Evolutionary conservation across 257 asterid species (phyloP), one percentile per base, ranked within the genome.

Genomic region (Galeopsis tetrahit): DNA sequence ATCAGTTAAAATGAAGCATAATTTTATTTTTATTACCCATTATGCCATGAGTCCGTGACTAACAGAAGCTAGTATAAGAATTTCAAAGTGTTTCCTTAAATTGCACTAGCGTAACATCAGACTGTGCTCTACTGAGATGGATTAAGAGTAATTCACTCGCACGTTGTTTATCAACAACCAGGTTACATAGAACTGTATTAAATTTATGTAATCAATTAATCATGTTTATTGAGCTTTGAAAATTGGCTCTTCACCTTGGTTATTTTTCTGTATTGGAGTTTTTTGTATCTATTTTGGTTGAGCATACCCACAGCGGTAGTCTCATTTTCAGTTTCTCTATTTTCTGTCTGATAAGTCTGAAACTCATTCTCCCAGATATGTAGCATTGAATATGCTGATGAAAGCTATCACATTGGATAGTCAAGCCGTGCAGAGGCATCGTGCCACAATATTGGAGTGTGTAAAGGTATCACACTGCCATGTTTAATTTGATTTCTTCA

Each of bases 341-440:
- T 66, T 70, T 59, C 63, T 70, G 59, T 59, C 77, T 69, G 79
- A 74, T 67, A 56, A 77, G 70, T 57, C 72, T 72, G 76, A 52
- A 80, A 15, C 61, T 68, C 63, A 10, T 77, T 78, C 60, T 77
- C 77, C 75, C 96, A 95, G 99, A 83, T 95, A 92, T 76, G 99
- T 95, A 73, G 97, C 99, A 69, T 80, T 95, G 85, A 95, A 95
- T 82, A 95, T 95, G 99, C 84, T 95, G 83, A 92, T 95, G 98
- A 87, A 71, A 86, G 99, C 98, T 79, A 71, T 95, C 75, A 52
- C 97, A 63, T 90, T 92, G 69, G 99, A 95, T 80, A 78, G 91
- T 82, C 98, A 92, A 85, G 99, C 99, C 35, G 99, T 95, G 68
- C 99, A 95, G 85, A 87, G 99, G 84, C 99, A 95, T 83, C 90